These are phyloP conservation scores for Arabis alpina DNA, from an alignment of 345 rosid genomes.

Conservation along the genomic window DNA sequence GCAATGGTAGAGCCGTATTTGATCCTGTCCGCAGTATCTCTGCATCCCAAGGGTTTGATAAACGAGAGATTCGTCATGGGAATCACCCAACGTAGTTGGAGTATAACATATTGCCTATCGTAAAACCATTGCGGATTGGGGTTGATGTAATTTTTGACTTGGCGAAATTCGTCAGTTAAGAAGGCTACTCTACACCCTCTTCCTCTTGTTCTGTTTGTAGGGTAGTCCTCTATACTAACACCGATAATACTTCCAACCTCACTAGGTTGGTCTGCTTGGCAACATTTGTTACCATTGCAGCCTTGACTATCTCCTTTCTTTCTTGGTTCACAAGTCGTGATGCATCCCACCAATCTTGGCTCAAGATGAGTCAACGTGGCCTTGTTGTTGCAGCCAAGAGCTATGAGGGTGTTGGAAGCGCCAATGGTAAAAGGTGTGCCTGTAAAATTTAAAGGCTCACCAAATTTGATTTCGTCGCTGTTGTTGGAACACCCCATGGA, in stretches of 20 bases:
- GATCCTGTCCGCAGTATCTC: too few species aligned
- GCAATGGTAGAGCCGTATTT: too few species aligned
- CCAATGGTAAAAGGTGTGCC: slow-evolving; percentile 9
- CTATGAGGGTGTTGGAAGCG: slow-evolving; percentile 29
- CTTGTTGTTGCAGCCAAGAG: slow-evolving; percentile 21
- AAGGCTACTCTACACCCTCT: slow-evolving; percentile 23
- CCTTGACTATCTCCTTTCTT: neutral
- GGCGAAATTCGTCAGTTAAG: neutral
- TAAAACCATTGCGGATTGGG: neutral
- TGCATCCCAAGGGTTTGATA: slow-evolving; percentile 10
- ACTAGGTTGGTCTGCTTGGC: slow-evolving; percentile 34
- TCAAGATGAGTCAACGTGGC: slow-evolving; percentile 15
- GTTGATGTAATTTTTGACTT: neutral
- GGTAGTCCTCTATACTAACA: neutral
- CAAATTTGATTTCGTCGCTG: neutral
- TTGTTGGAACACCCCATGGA: slow-evolving; percentile 10
- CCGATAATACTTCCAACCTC: neutral
- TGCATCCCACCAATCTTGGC: slow-evolving; percentile 14
- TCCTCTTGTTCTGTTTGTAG: neutral
- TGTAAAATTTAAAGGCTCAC: neutral
- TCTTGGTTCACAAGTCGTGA: neutral
- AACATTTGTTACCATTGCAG: slow-evolving; percentile 28
- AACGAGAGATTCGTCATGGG: neutral
- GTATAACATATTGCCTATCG: neutral
- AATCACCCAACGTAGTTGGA: slow-evolving; percentile 40